phyloP scores from a whole-genome alignment of 257 asterid species.

The Solanum peruvianum region DNA sequence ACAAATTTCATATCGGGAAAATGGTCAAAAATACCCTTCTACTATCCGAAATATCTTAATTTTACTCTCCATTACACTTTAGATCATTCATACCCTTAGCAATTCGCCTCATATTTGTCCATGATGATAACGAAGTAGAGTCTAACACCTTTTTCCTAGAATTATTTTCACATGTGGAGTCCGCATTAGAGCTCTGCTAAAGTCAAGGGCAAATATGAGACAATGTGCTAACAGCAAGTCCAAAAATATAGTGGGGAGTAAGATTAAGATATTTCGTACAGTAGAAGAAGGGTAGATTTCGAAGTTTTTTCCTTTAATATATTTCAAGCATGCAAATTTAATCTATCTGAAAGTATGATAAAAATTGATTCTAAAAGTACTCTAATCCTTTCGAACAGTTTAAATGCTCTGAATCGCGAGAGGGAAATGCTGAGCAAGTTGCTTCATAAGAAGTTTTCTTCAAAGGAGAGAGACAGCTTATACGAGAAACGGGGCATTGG shows the following conservation, averaged over 20 bases:
- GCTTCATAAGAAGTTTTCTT: slow-evolving; percentile 47
- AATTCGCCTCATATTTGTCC: not conserved
- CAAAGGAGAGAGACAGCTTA: slow-evolving; percentile 58
- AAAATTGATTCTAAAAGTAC: not conserved
- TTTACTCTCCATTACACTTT: not conserved
- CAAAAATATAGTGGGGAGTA: not conserved
- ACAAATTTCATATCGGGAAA: not conserved
- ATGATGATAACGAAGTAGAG: not conserved
- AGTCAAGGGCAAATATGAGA: not conserved
- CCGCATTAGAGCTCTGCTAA: not conserved
- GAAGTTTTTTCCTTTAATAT: not conserved
- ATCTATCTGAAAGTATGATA: not conserved
- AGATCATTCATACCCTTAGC: not conserved
- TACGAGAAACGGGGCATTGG: slow-evolving; percentile 60
- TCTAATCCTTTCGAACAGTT: slow-evolving; percentile 18
- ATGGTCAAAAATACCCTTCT: not conserved
- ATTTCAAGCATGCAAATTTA: not conserved
- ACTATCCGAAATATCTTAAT: not conserved
- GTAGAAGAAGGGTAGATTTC: not conserved
- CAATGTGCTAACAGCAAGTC: not conserved
- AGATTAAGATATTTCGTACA: not conserved
- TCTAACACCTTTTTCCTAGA: not conserved
- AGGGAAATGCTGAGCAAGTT: slow-evolving; percentile 55
- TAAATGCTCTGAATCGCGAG: slow-evolving; percentile 46
- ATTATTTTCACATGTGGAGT: not conserved